Evolutionary conservation across 495 filamentous ascomycete species (phyloP).

Genomic region (Antarctomyces pellizariae): DNA sequence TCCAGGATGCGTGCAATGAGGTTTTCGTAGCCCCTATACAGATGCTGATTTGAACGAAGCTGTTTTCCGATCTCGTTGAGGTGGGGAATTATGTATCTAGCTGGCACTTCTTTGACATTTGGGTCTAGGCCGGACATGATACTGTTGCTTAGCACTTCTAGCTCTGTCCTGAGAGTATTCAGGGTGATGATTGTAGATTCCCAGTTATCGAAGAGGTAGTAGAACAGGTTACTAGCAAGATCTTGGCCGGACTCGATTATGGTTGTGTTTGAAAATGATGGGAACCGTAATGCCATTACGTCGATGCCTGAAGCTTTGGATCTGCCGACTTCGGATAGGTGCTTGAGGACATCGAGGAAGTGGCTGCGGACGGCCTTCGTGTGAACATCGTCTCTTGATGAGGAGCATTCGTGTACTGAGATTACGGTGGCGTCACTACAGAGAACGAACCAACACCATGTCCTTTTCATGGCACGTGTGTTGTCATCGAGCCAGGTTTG

Average conservation of each 20-base stretch:
- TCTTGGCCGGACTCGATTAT: slow-evolving; percentile 22
- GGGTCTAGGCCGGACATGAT: slow-evolving; percentile 1
- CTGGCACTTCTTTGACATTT: slow-evolving; percentile 7
- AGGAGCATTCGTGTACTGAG: slow-evolving; percentile 49
- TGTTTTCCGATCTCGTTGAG: slow-evolving; percentile 36
- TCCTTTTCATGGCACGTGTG: slow-evolving; percentile 6
- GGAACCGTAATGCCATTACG: slow-evolving; percentile 17
- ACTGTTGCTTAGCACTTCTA: slow-evolving; percentile 24
- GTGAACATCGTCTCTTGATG: slow-evolving; percentile 14
- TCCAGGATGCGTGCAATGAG: slow-evolving; percentile 53
- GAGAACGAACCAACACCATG: slow-evolving; percentile 65
- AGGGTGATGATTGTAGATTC: too few relatives aligned
- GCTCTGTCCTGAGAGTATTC: too few relatives aligned
- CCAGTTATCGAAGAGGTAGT: slow-evolving; percentile 81
- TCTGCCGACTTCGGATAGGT: slow-evolving; percentile 30
- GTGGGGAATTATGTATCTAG: slow-evolving; percentile 16
- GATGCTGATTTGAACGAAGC: slow-evolving; percentile 50
- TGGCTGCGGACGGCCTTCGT: slow-evolving; percentile 40
- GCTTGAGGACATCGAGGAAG: slow-evolving; percentile 42
- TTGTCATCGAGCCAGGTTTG: slow-evolving; percentile 30
- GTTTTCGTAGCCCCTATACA: slow-evolving; percentile 58
- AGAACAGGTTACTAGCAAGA: slow-evolving; percentile 53
- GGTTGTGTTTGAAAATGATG: slow-evolving; percentile 8
- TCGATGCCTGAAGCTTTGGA: slow-evolving; percentile 22
- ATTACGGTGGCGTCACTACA: slow-evolving; percentile 63